Conservation (phyloP, 176 grass and related monocot species). For the Triticum aestivum region IWGSC_CS_RefSeq_v2.1 NC_057800.1:645374653-645375152, state of each 20-base stretch:
- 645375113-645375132: neutral
- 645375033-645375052: too few species aligned
- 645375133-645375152: neutral
- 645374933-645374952: neutral
- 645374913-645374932: conserved; percentile 67
- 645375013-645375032: neutral
- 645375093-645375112: neutral
- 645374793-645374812: conserved; percentile 56
- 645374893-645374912: conserved; percentile 74
- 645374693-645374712: conserved; percentile 18
- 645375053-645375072: neutral
- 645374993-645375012: neutral
- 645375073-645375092: neutral
- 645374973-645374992: neutral
- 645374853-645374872: conserved; percentile 73
- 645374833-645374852: conserved; percentile 71
- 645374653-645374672: conserved; percentile 8
- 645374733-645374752: conserved; percentile 28
- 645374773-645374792: conserved; percentile 52
- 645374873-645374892: conserved; percentile 70
- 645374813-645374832: conserved; percentile 68
- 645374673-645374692: neutral
- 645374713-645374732: conserved; percentile 28
- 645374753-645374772: conserved; percentile 22
- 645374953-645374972: neutral